Base-by-base conservation (phyloP, 306 rosid genomes). In the Hippophae tibetana region DNA sequence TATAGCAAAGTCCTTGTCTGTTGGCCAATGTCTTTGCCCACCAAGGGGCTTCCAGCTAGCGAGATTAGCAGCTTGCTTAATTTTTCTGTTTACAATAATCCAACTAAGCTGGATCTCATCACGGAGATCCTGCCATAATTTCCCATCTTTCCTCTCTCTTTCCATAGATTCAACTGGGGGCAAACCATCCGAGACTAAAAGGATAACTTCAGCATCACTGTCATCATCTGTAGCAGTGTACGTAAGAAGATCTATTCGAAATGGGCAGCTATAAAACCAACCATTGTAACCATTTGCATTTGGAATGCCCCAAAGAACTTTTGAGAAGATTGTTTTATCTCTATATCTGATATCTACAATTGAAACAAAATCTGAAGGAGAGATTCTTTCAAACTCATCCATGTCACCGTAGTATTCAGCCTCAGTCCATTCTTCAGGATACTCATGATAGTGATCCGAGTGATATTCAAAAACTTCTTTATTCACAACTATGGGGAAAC, bases 1-100 rank as follows among this genome's bases (percentile, higher is more conserved):
- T 27, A 89, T 72, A 46, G 80, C 82, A 40, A 86, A 86, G 58
- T 86, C 95, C 65, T 73, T 79, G 56, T 89, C 97, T 0, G 95
- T 89, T 2, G 97, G 97, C 97, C 97, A 89, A 68, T 89, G 94
- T 59, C 97, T 76, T 56, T 82, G 94, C 63, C 95, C 97, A 5
- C 94, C 90, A 9, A 89, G 78, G 65, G 97, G 93, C 61, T 81
- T 76, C 95, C 97, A 89, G 75, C 97, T 80, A 49, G 97, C 84
- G 60, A 89, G 88, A 79, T 86, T 89, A 7, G 89, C 97, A 50
- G 94, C 87, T 76, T 77, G 89, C 79, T 84, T 86, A 41, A 75
- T 82, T 75, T 79, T 89, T 65, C 56, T 74, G 79, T 89, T 89
- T 43, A 79, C 94, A 13, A 89, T 69, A 18, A 89, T 84, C 95